A percentile compares a stretch with the other conserved stretches of the same genome.
Conservation (phyloP, 2,329 filamentous ascomycete species). For the Phoma sp. region DNA sequence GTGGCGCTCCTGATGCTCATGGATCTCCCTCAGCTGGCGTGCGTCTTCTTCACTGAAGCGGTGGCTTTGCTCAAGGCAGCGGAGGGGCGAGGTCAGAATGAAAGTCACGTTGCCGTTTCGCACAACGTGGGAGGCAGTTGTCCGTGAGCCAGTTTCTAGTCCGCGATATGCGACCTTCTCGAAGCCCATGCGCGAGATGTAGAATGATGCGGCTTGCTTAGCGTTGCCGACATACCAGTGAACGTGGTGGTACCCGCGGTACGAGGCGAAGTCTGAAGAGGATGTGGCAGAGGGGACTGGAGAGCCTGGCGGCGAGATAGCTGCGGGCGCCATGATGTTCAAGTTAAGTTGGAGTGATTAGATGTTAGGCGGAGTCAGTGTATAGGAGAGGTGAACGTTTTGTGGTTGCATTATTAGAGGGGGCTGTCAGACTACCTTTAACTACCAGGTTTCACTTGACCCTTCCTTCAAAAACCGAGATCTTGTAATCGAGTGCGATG, state of each 20-base stretch:
- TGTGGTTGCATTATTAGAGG: slow-evolving; percentile 4
- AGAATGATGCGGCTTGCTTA: slow-evolving; percentile 91
- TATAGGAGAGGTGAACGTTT: neutral
- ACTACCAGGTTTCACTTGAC: slow-evolving; percentile 15
- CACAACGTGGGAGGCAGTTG: slow-evolving; percentile 83
- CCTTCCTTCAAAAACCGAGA: slow-evolving; percentile 34
- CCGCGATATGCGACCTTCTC: slow-evolving; percentile 80
- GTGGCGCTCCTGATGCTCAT: slow-evolving; percentile 82
- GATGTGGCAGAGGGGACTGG: slow-evolving; percentile 29
- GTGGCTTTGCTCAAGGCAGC: slow-evolving; percentile 50
- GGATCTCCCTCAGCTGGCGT: slow-evolving; percentile 72
- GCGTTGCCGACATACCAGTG: slow-evolving; percentile 98
- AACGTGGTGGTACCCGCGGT: slow-evolving; percentile 88
- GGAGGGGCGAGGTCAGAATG: slow-evolving; percentile 81
- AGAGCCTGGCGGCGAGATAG: slow-evolving; percentile 52
- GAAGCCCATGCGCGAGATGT: slow-evolving; percentile 87
- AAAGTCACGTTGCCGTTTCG: slow-evolving; percentile 78
- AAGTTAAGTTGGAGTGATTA: neutral
- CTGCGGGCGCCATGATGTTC: slow-evolving; percentile 40
- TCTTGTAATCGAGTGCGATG: slow-evolving; percentile 16
- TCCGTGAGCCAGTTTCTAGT: slow-evolving; percentile 84
- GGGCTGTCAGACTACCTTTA: slow-evolving; percentile 15
- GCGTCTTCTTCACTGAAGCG: slow-evolving; percentile 62
- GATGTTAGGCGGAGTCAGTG: neutral
- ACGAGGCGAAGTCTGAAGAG: slow-evolving; percentile 54